A percentile compares a stretch with the other conserved stretches of the same genome.
Evolutionary conservation across 371 early-diverging fungal species (phyloP).

Genomic region (Zancudomyces culisetae): DNA sequence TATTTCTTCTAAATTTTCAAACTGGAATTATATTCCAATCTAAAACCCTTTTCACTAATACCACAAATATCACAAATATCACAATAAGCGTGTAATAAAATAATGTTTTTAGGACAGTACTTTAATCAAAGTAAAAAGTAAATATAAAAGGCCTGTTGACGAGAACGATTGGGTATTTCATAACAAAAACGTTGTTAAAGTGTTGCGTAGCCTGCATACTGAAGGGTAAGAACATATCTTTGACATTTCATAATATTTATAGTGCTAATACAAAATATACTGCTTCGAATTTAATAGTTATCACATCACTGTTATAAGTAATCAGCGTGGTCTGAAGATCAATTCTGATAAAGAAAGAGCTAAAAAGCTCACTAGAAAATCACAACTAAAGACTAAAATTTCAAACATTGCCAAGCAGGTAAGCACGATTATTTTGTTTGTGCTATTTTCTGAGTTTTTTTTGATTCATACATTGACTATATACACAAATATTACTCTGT

Average conservation of each 20-base stretch:
- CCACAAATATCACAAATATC: too few relatives aligned
- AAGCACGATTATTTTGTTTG: too few relatives aligned
- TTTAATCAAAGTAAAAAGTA: conserved; percentile 38
- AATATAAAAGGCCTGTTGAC: conserved; percentile 40
- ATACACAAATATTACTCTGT: conserved; percentile 5
- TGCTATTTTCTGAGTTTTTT: too few relatives aligned
- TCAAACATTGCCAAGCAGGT: conserved; percentile 10
- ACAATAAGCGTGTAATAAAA: too few relatives aligned
- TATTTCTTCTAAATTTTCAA: neutral
- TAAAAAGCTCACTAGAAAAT: neutral
- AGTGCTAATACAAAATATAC: neutral
- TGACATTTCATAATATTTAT: too few relatives aligned
- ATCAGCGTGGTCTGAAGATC: conserved; percentile 42
- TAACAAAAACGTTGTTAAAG: conserved; percentile 26
- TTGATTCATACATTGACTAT: too few relatives aligned
- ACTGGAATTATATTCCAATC: too few relatives aligned
- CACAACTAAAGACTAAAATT: neutral
- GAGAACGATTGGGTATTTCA: conserved; percentile 56
- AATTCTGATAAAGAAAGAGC: conserved; percentile 2
- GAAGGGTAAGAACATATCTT: conserved; percentile 29
- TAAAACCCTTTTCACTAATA: too few relatives aligned
- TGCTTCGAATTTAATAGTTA: conserved; percentile 21
- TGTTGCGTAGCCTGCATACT: conserved; percentile 26
- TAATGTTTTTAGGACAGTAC: conserved; percentile 52
- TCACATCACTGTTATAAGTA: conserved; percentile 51